Conservation (phyloP, 108 stramenopile genomes). For the Discostella pseudostelligera region DNA sequence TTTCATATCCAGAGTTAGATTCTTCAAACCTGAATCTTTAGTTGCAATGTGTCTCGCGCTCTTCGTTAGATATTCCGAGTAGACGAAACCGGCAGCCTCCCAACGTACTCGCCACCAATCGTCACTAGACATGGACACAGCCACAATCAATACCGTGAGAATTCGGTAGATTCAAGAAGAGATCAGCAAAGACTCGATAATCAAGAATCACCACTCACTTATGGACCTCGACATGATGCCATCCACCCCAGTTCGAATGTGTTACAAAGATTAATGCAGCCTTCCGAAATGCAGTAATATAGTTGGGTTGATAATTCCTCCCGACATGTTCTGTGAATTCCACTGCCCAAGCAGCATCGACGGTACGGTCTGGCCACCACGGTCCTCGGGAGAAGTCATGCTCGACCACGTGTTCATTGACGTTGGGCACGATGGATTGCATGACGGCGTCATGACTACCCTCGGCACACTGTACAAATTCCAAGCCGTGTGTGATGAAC, state of each 20-base stretch:
- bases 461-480: conserved; percentile 68
- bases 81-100: conserved; percentile 64
- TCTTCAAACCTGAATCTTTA: conserved; percentile 27
- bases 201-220: neutral
- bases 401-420: conserved; percentile 44
- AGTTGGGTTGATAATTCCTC: conserved; percentile 74
- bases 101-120: conserved; percentile 74
- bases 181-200: no score
- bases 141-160: no score
- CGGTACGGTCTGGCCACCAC: conserved; percentile 82
- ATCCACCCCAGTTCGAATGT: conserved; percentile 60
- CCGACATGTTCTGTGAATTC: conserved; percentile 70
- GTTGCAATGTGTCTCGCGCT: conserved; percentile 31
- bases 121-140: conserved; percentile 33
- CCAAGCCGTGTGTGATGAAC: conserved; percentile 66
- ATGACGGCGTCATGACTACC: conserved; percentile 78
- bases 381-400: conserved; percentile 80
- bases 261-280: conserved; percentile 83
- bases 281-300: conserved; percentile 72
- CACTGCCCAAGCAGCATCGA: conserved; percentile 82
- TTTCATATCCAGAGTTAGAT: conserved; percentile 20
- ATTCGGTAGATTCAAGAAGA: no score
- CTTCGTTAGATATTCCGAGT: conserved; percentile 42
- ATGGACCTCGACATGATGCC: conserved; percentile 70
- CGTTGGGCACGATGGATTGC: conserved; percentile 55